Evolutionary conservation across 2,329 filamentous ascomycete species (phyloP), one percentile per base, ranked within the genome.

Genomic region (Colletotrichum godetiae): DNA sequence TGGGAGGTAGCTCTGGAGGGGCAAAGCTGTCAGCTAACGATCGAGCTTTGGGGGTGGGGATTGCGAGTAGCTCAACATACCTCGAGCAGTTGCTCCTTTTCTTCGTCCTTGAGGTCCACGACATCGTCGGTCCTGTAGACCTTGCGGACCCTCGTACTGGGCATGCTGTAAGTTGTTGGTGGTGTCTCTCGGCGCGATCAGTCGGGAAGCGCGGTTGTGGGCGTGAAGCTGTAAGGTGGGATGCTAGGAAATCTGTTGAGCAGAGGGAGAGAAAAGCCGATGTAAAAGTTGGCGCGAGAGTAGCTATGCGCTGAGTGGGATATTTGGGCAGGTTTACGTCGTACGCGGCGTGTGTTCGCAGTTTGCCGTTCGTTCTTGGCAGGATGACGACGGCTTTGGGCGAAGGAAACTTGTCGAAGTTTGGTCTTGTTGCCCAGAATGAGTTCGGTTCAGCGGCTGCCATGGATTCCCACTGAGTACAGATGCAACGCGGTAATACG

Each of bases 91-190:
- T 79, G 79, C 22, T 82, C 77, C 67, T 79, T 82, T 62, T 85
- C 82, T 66, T 81, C 73, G 42, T 84, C 81, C 4, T 63, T 77
- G 67, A 86, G 83, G 22, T 78, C 67, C 7, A 78, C 69, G 56
- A 75, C 75, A 61, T 85, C 84, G 72, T 86, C 84, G 74, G 80
- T 80, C 67, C 84, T 79, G 73, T 86, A 86, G 64, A 80, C 79
- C 78, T 80, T 78, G 70, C 80, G 82, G 74, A 83, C 84, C 74
- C 79, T 79, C 53, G 77, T 60, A 42, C 53, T 74, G 42, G 75
- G 52, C 75, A 85, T 80, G 42, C 79, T 79, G 67, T 33, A 13
- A 37, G 22, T 11, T 22, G n/a, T 24, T 59, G 59, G 46, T 31
- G 57, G 62, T 63, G 19, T 46, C 42, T 64, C 29, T 33, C 58